Conservation (phyloP, 2,329 filamentous ascomycete species). For the Ophiosphaerella korrae region DNA sequence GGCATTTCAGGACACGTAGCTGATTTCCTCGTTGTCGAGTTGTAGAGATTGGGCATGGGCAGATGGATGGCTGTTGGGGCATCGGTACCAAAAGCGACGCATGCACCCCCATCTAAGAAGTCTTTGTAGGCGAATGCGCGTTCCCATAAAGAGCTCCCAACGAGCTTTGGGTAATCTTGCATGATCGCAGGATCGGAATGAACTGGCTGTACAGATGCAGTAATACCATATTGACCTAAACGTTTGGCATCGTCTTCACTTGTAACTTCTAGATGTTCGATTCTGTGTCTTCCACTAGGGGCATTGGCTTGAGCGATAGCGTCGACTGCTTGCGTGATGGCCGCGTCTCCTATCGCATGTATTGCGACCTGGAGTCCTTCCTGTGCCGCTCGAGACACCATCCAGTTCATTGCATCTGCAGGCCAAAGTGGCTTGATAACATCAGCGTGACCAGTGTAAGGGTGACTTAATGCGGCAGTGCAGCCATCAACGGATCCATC, state of each 20-base stretch:
- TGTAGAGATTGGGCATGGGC: conserved; percentile 60
- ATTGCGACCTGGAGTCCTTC: conserved; percentile 63
- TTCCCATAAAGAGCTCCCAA: conserved; percentile 57
- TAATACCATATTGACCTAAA: conserved; percentile 65
- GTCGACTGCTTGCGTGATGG: conserved; percentile 61
- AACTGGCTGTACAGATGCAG: conserved; percentile 88
- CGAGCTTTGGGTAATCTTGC: conserved; percentile 60
- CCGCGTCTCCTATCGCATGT: conserved; percentile 66
- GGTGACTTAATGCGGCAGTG: conserved; percentile 62
- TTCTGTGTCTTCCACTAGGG: conserved; percentile 54
- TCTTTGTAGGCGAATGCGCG: conserved; percentile 66
- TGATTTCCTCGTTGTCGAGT: conserved; percentile 60
- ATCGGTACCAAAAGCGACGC: conserved; percentile 61
- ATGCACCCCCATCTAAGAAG: conserved; percentile 56
- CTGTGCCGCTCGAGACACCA: conserved; percentile 49
- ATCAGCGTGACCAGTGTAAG: conserved; percentile 48
- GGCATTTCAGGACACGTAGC: conserved; percentile 44
- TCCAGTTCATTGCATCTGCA: conserved; percentile 7
- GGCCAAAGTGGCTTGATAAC: conserved; percentile 12
- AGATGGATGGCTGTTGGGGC: conserved; percentile 60
- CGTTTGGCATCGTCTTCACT: conserved; percentile 57
- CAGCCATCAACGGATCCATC: conserved; percentile 67
- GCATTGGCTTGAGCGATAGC: conserved; percentile 42
- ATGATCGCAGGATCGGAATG: conserved; percentile 75
- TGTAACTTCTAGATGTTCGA: conserved; percentile 62